Percentiles rank a stretch among this genome's conserved stretches.
These are phyloP conservation scores for Fusarium pilosicola DNA, from an alignment of 2,329 filamentous ascomycete species.

Conservation along the genomic window DNA sequence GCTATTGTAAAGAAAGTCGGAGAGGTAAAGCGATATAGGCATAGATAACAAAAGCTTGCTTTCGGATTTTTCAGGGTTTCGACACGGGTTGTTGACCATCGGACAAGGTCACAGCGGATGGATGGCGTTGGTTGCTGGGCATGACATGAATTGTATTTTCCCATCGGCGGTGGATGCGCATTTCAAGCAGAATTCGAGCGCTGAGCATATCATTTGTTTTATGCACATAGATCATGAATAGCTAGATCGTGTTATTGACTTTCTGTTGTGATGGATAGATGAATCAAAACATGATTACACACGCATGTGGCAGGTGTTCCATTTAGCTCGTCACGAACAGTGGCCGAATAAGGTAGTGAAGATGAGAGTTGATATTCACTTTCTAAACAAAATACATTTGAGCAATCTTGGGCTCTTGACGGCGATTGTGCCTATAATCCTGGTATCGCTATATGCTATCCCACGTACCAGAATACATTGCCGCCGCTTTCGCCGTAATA, in stretches of 20 bases:
- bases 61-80: constrained; percentile 5
- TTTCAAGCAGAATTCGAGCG: constrained; percentile 24
- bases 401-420: constrained; percentile 19
- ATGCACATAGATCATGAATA: constrained; percentile 16
- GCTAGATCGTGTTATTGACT: background rate
- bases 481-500: constrained; percentile 18
- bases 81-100: background rate
- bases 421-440: constrained; percentile 4
- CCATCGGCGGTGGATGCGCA: background rate
- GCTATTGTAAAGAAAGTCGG: background rate
- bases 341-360: background rate
- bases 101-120: constrained; percentile 11
- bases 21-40: background rate
- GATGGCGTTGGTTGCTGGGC: constrained; percentile 29
- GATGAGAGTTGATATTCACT: constrained; percentile 11
- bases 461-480: constrained; percentile 8
- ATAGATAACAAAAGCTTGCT: constrained; percentile 21
- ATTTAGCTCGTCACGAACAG: background rate
- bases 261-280: constrained; percentile 19
- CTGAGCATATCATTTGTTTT: constrained; percentile 25
- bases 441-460: background rate
- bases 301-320: background rate
- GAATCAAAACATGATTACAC: background rate
- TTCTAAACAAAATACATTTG: constrained; percentile 6
- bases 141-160: constrained; percentile 24